Conservation (phyloP, 306 rosid genomes). For the Cucumis cinereus region DNA sequence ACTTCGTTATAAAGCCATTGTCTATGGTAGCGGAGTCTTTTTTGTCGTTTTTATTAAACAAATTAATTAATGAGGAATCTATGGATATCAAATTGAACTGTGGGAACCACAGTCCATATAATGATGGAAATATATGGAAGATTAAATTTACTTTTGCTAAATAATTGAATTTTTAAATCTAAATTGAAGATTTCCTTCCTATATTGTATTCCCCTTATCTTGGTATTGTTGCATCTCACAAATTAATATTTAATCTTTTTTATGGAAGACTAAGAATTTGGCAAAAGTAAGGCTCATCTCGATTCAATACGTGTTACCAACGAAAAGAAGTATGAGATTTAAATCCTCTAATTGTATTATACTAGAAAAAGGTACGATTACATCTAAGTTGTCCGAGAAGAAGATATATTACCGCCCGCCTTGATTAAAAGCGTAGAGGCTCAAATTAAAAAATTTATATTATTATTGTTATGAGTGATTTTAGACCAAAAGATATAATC, state of each 20-base stretch:
- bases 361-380: no score
- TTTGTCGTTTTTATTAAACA: no score
- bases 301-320: no score
- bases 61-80: neutral
- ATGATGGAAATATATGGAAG: neutral
- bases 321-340: no score
- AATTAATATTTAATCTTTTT: neutral
- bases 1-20: neutral
- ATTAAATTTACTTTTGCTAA: neutral
- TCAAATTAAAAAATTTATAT: no score
- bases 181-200: neutral
- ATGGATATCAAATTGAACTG: neutral
- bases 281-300: no score
- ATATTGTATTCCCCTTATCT: neutral
- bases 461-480: no score
- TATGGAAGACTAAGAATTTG: neutral
- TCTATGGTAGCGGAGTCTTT: neutral
- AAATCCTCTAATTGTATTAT: no score
- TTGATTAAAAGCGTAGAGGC: no score
- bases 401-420: no score
- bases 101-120: neutral
- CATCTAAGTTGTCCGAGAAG: no score
- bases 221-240: neutral
- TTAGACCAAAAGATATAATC: no score
- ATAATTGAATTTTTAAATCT: neutral